A percentile compares a stretch with the other conserved stretches of the same genome.
Conservation (phyloP, 192 early-diverging fungal species). For the Rhizoclosmatium globosum region DNA sequence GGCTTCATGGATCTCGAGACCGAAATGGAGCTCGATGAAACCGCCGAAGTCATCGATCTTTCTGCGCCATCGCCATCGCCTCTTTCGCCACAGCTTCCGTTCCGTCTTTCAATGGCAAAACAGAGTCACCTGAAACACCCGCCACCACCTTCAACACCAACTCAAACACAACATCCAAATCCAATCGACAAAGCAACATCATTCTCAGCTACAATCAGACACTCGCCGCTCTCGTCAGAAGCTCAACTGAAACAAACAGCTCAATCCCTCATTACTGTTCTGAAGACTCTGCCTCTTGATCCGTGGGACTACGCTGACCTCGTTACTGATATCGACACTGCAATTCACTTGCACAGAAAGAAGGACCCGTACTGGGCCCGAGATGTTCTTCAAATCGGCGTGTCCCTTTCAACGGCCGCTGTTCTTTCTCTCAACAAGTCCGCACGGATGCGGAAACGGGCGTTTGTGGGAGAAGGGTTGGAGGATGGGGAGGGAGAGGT, state of each 20-base stretch:
- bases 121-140: too few relatives aligned
- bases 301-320: slow-evolving; percentile 36
- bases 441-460: neutral
- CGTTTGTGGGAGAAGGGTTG: neutral
- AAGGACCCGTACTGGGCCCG: slow-evolving; percentile 20
- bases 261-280: neutral
- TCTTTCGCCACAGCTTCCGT: neutral
- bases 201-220: slow-evolving; percentile 25
- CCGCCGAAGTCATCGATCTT: neutral
- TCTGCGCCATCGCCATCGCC: neutral
- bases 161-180: too few relatives aligned
- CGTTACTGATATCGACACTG: slow-evolving; percentile 31
- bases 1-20: neutral
- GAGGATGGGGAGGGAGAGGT: neutral
- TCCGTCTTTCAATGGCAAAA: too few relatives aligned
- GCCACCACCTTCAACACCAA: too few relatives aligned
- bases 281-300: slow-evolving; percentile 16
- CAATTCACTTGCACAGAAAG: slow-evolving; percentile 17
- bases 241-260: neutral
- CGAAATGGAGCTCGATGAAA: neutral
- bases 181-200: neutral
- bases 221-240: slow-evolving; percentile 10
- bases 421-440: neutral
- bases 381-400: slow-evolving; percentile 21
- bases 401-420: slow-evolving; percentile 16